A percentile compares a stretch with the other conserved stretches of the same genome.
Conservation (phyloP, 75 land plant genomes). For the Adiantum capillusveneris region DNA sequence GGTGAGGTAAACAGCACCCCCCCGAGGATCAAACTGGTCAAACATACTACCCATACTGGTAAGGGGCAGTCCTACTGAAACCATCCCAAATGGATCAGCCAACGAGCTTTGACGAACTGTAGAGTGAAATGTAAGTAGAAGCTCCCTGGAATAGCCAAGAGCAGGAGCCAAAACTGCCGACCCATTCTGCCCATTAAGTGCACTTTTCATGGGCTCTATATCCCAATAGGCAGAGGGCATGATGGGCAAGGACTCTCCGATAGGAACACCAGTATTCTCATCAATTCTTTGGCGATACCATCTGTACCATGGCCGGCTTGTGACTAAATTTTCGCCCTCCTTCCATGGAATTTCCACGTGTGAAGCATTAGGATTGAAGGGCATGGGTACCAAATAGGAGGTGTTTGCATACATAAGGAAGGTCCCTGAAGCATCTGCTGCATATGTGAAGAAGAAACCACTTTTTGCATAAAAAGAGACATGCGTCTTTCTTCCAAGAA, state of each 20-base stretch:
- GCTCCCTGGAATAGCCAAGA: slow-evolving; percentile 16
- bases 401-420: slow-evolving; percentile 41
- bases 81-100: slow-evolving; percentile 21
- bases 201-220: slow-evolving; percentile 24
- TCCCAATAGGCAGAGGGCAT: slow-evolving; percentile 5
- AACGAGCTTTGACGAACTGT: slow-evolving; percentile 7
- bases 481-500: slow-evolving; percentile 26
- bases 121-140: slow-evolving; percentile 17
- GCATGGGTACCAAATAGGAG: slow-evolving; percentile 6
- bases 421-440: slow-evolving; percentile 13
- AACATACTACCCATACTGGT: slow-evolving; percentile 14
- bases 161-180: slow-evolving; percentile 14
- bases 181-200: slow-evolving; percentile 19
- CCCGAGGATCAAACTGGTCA: slow-evolving; percentile 14
- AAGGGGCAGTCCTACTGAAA: slow-evolving; percentile 43
- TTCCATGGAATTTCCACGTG: neutral
- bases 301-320: slow-evolving; percentile 2
- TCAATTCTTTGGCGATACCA: slow-evolving; percentile 39
- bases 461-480: slow-evolving; percentile 40
- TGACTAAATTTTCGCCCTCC: neutral
- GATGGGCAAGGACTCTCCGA: slow-evolving; percentile 19
- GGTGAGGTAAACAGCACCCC: slow-evolving; percentile 29
- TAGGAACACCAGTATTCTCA: slow-evolving; percentile 23
- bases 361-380: neutral
- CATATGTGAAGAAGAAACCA: slow-evolving; percentile 44